phyloP scores from a whole-genome alignment of 148 eudicot species.

The Heliamphora exappendiculata region DNA sequence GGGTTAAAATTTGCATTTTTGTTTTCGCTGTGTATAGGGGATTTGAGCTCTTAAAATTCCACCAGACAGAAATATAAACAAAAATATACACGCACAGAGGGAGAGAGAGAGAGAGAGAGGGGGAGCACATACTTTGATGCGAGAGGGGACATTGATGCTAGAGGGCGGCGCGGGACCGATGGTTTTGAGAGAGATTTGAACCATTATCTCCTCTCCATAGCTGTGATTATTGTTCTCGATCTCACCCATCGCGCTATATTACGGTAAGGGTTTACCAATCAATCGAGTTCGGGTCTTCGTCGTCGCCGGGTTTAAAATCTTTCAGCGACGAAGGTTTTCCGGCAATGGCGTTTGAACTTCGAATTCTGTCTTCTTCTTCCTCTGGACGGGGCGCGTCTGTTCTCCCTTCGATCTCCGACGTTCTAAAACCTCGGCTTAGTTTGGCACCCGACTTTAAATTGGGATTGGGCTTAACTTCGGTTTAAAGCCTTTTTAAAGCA shows the following conservation, averaged over 20 bases:
- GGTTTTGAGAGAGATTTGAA: constrained; percentile 52
- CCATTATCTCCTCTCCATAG: constrained; percentile 24
- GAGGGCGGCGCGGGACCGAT: constrained; percentile 81
- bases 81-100: not conserved
- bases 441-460: too few relatives aligned
- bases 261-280: not conserved
- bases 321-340: not conserved
- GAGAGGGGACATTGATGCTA: constrained; percentile 52
- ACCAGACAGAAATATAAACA: not conserved
- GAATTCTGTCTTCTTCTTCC: not conserved
- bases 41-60: too few relatives aligned
- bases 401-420: too few relatives aligned
- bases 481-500: too few relatives aligned
- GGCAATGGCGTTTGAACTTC: not conserved
- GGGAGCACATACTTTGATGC: constrained; percentile 39
- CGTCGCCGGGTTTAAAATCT: not conserved
- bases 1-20: too few relatives aligned
- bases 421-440: too few relatives aligned
- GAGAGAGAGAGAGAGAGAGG: constrained; percentile 8
- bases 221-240: constrained; percentile 24
- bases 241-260: constrained; percentile 27
- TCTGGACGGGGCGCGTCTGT: not conserved
- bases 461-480: too few relatives aligned
- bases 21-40: too few relatives aligned
- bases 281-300: constrained; percentile 2